Percentiles rank a stretch among this genome's conserved stretches.
phyloP scores from a whole-genome alignment of 257 asterid genomes.

The Cynanchum wilfordii region DNA sequence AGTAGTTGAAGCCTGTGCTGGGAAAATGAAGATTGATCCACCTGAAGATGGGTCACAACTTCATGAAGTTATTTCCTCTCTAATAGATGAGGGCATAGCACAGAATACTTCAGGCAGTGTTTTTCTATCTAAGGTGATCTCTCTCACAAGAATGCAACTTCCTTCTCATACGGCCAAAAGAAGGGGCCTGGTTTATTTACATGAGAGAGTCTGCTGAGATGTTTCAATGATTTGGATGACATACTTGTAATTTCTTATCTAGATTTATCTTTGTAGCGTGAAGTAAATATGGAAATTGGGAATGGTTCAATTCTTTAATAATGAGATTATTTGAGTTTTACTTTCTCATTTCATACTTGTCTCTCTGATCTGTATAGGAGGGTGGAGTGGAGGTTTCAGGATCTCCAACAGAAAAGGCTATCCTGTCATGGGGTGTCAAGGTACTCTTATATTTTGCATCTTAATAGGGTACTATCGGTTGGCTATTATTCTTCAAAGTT shows the following conservation, averaged over 20 bases:
- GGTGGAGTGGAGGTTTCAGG: slow-evolving; percentile 82
- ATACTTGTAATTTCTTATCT: not conserved
- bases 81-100: slow-evolving; percentile 78
- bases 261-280: not conserved
- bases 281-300: not conserved
- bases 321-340: not conserved
- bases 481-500: slow-evolving; percentile 12
- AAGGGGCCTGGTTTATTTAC: not conserved
- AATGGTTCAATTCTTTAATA: not conserved
- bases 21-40: slow-evolving; percentile 52
- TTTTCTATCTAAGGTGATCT: slow-evolving; percentile 63
- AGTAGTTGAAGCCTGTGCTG: slow-evolving; percentile 78
- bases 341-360: slow-evolving; percentile 12
- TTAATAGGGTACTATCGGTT: not conserved
- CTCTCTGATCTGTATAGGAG: slow-evolving; percentile 35
- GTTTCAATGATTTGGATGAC: not conserved
- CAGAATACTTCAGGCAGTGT: slow-evolving; percentile 92
- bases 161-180: not conserved
- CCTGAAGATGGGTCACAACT: slow-evolving; percentile 70
- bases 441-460: slow-evolving; percentile 27
- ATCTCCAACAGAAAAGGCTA: slow-evolving; percentile 93
- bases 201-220: not conserved
- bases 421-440: slow-evolving; percentile 93
- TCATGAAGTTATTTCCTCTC: slow-evolving; percentile 48
- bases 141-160: not conserved